Base-by-base conservation (phyloP, 208 protist genomes). In the Crithidia fasciculata region DNA sequence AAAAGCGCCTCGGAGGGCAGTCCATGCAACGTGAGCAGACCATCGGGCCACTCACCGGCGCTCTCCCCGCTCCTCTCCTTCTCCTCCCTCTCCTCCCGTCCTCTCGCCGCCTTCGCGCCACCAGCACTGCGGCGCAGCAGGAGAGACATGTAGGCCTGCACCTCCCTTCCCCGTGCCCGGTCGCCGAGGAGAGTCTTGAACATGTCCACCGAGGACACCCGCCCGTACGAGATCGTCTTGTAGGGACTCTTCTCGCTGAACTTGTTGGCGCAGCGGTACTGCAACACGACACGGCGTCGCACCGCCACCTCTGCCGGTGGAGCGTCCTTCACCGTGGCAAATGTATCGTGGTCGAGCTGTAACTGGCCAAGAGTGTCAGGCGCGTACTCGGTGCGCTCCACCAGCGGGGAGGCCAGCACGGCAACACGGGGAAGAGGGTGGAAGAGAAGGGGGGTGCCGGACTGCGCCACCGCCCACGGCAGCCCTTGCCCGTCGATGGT, bases 361-460 rank as follows among this genome's bases (percentile, higher is more conserved):
- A 72, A 50, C 0, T 66, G 56, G 52, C 66, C 73, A 28, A 77
- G 50, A 3, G 76, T 45, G 3, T 77, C 69, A 0, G 72, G n/a
- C 37, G 72, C 69, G 37, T 77, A 62, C 58, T 91, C 84, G 9
- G 83, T 72, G 6, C 64, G 81, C 44, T 57, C 67, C 44, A 86
- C 44, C 45, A 91, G 59, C n/a, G 81, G 88, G 2, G 57, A 36
- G 0, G 77, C 83, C n/a, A 91, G 59, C 16, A 94, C 69, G 18
- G 77, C 58, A 6, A 93, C 55, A 59, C 73, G 70, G 2, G 80
- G 76, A 13, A 86, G 54, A 4, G 80, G 83, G 44, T 78, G 80
- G 56, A 85, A 88, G 9, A 85, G 55, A 6, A 78, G 59, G 15
- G 71, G 72, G 18, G 73, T 62, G 45, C 49, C 43, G 12, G 49